These are phyloP conservation scores for Stereocaulon alpinum DNA, from an alignment of 495 filamentous ascomycete species.

Conservation along the genomic window DNA sequence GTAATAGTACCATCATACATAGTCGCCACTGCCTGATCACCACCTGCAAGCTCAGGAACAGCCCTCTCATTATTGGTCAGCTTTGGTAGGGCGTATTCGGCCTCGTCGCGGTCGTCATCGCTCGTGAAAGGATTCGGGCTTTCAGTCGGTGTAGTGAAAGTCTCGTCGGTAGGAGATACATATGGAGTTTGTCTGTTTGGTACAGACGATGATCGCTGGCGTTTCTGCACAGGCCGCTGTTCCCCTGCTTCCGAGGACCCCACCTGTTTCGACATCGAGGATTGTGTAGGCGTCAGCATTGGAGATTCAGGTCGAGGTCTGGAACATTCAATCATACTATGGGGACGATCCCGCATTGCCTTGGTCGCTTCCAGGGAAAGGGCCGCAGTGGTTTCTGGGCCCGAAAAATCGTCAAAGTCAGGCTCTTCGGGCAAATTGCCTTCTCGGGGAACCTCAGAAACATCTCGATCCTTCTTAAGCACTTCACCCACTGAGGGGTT, in stretches of 20 bases:
- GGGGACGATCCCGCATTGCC: constrained; percentile 5
- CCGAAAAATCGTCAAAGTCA: constrained; percentile 34
- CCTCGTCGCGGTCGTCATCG: constrained; percentile 4
- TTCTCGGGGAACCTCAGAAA: constrained; percentile 53
- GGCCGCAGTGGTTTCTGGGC: background rate
- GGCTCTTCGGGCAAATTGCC: constrained; percentile 65
- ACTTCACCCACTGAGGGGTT: constrained; percentile 18
- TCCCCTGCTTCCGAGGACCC: background rate
- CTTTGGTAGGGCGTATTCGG: constrained; percentile 7
- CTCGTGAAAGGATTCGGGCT: constrained; percentile 9
- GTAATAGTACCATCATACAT: constrained; percentile 19
- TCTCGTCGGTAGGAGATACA: constrained; percentile 16
- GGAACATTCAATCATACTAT: constrained; percentile 15
- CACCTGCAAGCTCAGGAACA: background rate
- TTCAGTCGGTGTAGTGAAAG: constrained; percentile 18
- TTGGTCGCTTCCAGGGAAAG: background rate
- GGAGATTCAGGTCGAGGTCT: background rate
- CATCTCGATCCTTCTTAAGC: constrained; percentile 33
- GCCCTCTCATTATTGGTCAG: constrained; percentile 10
- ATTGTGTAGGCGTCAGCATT: background rate
- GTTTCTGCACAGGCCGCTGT: background rate
- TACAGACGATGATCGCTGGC: constrained; percentile 17
- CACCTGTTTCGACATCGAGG: background rate
- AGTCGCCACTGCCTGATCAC: constrained; percentile 13
- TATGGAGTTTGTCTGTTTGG: constrained; percentile 11